These are phyloP conservation scores for Streptanthus diversifolius DNA, from an alignment of 345 rosid species.

Conservation along the genomic window DNA sequence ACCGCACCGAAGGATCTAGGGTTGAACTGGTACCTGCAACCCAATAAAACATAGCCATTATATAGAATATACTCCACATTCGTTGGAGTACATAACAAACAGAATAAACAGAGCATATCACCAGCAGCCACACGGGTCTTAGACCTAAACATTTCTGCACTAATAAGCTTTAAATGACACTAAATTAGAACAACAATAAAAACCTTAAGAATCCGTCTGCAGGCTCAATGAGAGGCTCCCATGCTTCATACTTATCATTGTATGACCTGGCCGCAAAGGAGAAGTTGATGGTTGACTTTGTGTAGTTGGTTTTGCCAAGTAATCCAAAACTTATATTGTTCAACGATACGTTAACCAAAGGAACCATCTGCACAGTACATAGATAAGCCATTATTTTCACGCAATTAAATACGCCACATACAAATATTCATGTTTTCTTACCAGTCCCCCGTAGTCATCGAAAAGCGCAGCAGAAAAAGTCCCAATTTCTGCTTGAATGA, in stretches of 20 bases:
- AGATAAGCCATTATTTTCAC: conserved; percentile 16
- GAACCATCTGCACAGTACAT: conserved; percentile 76
- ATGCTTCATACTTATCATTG: conserved; percentile 84
- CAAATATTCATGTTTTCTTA: conserved; percentile 35
- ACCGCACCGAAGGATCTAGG: conserved; percentile 68
- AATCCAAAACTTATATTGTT: conserved; percentile 65
- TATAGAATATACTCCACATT: not conserved
- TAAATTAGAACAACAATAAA: not conserved
- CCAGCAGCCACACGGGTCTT: not conserved
- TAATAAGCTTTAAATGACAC: not conserved
- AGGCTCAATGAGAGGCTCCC: conserved; percentile 97
- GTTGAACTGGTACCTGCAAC: conserved; percentile 79
- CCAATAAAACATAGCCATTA: conserved; percentile 24
- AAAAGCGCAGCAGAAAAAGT: conserved; percentile 87
- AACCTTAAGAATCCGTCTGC: conserved; percentile 82
- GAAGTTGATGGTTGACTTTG: conserved; percentile 69
- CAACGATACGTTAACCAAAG: conserved; percentile 75
- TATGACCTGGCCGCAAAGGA: conserved; percentile 86
- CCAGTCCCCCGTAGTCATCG: conserved; percentile 99
- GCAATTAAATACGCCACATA: not conserved
- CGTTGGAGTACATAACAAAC: conserved; percentile 11
- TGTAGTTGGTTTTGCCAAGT: conserved; percentile 64
- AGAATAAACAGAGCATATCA: not conserved
- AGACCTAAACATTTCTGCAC: not conserved
- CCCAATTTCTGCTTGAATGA: conserved; percentile 66